Base-by-base conservation (phyloP, 1,139 yeast species). In the Hanseniaspora uvarum region DNA sequence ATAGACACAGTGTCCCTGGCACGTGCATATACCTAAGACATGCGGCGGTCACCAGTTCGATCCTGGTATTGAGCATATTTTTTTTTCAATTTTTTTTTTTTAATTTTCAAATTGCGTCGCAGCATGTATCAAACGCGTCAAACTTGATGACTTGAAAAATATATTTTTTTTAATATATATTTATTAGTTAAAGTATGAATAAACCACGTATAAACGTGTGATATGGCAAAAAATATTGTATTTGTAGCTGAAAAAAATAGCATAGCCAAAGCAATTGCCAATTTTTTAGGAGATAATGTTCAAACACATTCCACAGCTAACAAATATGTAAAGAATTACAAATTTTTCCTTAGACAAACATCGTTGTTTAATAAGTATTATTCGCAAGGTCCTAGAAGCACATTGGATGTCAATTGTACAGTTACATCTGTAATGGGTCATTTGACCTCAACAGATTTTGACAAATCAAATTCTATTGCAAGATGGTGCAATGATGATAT, bases 181-280 rank as follows among this genome's bases (percentile, higher is more conserved):
- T 31, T 2, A 12, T 7, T 14, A 31, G n/a, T 31, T 14, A 12
- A 12, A 14, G 5, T 2, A 11, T n/a, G 5, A 31, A 31, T 3
- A 28, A 6, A 31, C 12, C 34, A 26, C 34, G 14, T 10, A 6
- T 28, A 28, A 6, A 31, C 14, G 11, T 31, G 4, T 5, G 14
- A 31, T 31, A 50, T 50, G 53, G 30, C 18, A 11, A 83, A 84
- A 88, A 81, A 73, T 63, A 79, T 94, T 6, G 77, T 94, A 54
- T 92, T 97, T 69, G 96, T 94, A 56, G 98, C 99, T 1, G 99
- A 94, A 70, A 94, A 94, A 69, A 95, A 95, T 55, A 86, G 96
- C 1, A 92, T 94, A 53, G 94, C 97, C 10, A 86, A 83, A 65
- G 85, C 88, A 26, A 92, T 94, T 14, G 46, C 47, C 33, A 79